phyloP scores from a whole-genome alignment of 768 basidiomycete genomes.

The Chiua virens region DNA sequence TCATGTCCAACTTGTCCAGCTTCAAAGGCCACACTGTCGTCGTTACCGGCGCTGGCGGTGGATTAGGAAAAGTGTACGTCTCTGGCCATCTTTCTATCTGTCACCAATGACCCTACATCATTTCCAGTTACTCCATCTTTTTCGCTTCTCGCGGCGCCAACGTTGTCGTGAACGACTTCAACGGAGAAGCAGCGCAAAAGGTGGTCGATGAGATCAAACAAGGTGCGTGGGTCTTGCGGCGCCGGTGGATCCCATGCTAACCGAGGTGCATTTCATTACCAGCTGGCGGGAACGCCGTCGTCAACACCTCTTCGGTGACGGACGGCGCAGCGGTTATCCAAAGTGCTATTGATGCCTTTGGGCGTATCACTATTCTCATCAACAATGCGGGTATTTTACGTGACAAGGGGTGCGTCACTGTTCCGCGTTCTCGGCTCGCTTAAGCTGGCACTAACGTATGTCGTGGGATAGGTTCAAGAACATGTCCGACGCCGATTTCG shows the following conservation, averaged over 20 bases:
- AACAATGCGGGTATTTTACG: slow-evolving; percentile 95
- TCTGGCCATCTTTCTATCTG: not conserved
- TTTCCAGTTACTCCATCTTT: slow-evolving; percentile 76
- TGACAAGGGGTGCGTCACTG: slow-evolving; percentile 62
- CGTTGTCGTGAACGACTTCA: slow-evolving; percentile 95
- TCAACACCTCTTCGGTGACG: slow-evolving; percentile 81
- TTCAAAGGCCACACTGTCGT: slow-evolving; percentile 92
- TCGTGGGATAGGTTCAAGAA: slow-evolving; percentile 78
- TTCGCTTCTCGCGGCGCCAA: slow-evolving; percentile 94
- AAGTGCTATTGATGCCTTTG: slow-evolving; percentile 83
- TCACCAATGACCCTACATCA: not conserved
- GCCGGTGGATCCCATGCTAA: not conserved
- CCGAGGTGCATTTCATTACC: not conserved
- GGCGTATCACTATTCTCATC: slow-evolving; percentile 80
- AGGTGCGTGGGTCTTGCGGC: slow-evolving; percentile 43
- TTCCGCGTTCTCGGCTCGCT: not conserved
- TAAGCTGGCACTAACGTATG: not conserved
- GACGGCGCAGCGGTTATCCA: slow-evolving; percentile 87
- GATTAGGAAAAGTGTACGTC: slow-evolving; percentile 86
- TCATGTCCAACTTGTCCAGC: slow-evolving; percentile 49
- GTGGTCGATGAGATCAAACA: slow-evolving; percentile 87
- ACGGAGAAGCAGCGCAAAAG: slow-evolving; percentile 81
- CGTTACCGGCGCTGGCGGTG: slow-evolving; percentile 94
- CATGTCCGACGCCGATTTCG: slow-evolving; percentile 95
- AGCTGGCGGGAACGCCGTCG: slow-evolving; percentile 90